Conservation (phyloP, 2,329 filamentous ascomycete species). For the Trichoderma polysporum region DNA sequence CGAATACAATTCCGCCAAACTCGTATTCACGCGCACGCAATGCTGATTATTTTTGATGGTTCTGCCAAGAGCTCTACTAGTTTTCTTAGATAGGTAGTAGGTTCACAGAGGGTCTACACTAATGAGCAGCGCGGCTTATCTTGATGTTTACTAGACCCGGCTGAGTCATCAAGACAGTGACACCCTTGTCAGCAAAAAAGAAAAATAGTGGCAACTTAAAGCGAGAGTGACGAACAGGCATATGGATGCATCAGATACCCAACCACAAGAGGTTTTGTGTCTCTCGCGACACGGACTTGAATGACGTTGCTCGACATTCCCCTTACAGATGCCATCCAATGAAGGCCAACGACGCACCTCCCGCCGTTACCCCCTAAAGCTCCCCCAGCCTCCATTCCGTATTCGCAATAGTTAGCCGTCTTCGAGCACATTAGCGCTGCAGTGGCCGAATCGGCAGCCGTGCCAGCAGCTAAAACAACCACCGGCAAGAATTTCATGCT, state of each 20-base stretch:
- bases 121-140: no score
- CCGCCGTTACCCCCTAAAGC: background rate
- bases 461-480: background rate
- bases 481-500: background rate
- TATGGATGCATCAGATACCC: background rate
- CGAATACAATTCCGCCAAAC: background rate
- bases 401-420: conserved; percentile 3
- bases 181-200: background rate
- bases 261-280: background rate
- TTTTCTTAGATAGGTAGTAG: no score
- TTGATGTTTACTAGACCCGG: background rate
- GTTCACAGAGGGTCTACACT: no score
- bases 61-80: background rate
- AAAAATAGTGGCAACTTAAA: background rate
- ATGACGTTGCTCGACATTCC: background rate
- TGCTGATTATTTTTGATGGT: no score
- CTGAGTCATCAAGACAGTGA: background rate
- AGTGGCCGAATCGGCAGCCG: background rate
- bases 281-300: background rate
- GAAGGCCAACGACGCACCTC: background rate
- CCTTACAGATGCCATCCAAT: background rate
- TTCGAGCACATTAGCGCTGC: background rate
- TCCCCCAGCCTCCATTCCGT: conserved; percentile 2
- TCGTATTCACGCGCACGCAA: background rate
- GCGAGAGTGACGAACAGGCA: background rate